Evolutionary conservation across 2,329 filamentous ascomycete genomes (phyloP), one percentile per base, ranked within the genome.

Genomic region (Penicillium sp.): DNA sequence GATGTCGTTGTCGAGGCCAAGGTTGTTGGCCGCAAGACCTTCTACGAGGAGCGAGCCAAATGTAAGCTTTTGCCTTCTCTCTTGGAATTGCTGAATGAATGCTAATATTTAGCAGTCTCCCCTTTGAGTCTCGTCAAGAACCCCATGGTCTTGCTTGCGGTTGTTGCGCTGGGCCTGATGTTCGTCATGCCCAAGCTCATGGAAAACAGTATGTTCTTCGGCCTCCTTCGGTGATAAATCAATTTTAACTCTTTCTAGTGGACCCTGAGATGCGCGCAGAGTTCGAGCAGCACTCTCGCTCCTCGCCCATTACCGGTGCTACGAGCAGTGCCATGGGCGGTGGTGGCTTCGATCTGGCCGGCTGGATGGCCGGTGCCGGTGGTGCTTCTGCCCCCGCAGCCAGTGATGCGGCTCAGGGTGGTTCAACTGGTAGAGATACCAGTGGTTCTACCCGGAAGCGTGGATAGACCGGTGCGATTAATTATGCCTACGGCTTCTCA

Each of bases 241-340:
- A 4, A n/a, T 18, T 47, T 56, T 60, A 27, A 43, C 29, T 10
- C 14, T 38, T 11, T 22, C 18, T 67, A 97, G 92, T 99, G 92
- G 94, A 97, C 71, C 91, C 91, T n/a, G 94, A 99, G 75, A 89
- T 91, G 77, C 87, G 87, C 66, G 91, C 90, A 66, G 94, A 97
- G 72, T 96, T 94, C 71, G 92, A 97, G 72, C 90, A 91, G 67
- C 88, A 91, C 68, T 91, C 94, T 73, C 91, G 92, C 76, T 84
- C 85, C 59, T 87, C 85, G 62, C 85, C 89, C 1, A 79, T 92
- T 62, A 82, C 81, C 58, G 80, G 83, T 69, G 65, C 85, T 64
- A 78, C 85, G 52, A 71, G 76, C 42, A 79, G 80, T 7, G 89
- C 85, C 68, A 77, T 89, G 60, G 80, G 85, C 3, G 86, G 85